phyloP scores from a whole-genome alignment of 495 filamentous ascomycete genomes.

The Patellaria atrata region DNA sequence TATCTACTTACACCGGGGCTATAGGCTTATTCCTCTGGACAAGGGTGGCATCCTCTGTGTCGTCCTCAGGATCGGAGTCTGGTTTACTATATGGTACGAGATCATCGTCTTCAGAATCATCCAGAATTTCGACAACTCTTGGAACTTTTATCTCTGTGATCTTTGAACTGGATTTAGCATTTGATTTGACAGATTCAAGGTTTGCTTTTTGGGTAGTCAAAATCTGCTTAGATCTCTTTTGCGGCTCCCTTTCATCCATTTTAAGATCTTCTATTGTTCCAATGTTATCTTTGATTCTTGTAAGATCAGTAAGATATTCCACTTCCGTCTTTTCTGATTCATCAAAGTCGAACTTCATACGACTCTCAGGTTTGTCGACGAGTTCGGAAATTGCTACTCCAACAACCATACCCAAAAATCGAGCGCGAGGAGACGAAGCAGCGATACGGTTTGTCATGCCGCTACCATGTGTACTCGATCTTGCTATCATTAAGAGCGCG shows the following conservation, averaged over 20 bases:
- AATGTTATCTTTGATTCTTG: constrained; percentile 45
- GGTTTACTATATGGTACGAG: constrained; percentile 76
- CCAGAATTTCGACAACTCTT: constrained; percentile 25
- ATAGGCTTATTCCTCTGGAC: constrained; percentile 68
- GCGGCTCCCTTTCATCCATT: not conserved
- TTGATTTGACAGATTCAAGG: constrained; percentile 1
- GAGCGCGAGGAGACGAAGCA: constrained; percentile 54
- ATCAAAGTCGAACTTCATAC: constrained; percentile 71
- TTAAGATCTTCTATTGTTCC: constrained; percentile 37
- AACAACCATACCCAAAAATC: constrained; percentile 82
- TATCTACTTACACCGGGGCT: constrained; percentile 54
- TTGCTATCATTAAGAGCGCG: constrained; percentile 46
- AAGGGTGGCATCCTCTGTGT: constrained; percentile 80
- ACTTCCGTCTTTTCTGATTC: constrained; percentile 61
- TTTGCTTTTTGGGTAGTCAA: not conserved
- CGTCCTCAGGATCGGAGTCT: constrained; percentile 83
- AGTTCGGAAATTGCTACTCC: constrained; percentile 69
- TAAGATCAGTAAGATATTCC: constrained; percentile 58
- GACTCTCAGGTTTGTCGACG: constrained; percentile 57
- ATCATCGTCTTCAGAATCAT: constrained; percentile 52
- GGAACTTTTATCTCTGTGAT: constrained; percentile 52
- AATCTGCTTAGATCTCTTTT: constrained; percentile 12
- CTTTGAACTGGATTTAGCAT: constrained; percentile 28
- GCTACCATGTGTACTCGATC: constrained; percentile 57
- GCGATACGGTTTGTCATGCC: constrained; percentile 78